These are phyloP conservation scores for Nephelium lappaceum DNA, from an alignment of 345 rosid species.

Conservation along the genomic window DNA sequence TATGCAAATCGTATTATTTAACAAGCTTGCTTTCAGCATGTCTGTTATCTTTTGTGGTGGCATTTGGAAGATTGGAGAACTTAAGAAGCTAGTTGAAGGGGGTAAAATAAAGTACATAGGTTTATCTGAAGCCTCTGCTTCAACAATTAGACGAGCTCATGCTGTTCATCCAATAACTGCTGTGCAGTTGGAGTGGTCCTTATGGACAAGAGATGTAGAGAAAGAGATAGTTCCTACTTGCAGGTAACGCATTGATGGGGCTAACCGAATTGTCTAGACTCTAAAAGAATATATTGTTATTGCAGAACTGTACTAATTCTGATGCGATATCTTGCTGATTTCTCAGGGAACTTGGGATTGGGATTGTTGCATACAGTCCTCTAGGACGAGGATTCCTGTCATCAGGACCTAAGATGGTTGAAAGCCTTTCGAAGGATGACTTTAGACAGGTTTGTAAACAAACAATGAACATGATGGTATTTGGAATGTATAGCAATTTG, in stretches of 20 bases:
- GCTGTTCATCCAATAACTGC: conserved; percentile 77
- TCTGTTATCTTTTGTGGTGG: background rate
- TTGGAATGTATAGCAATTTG: no score
- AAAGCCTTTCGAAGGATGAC: no score
- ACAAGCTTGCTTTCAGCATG: background rate
- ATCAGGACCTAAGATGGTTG: no score
- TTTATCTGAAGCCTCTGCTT: conserved; percentile 76
- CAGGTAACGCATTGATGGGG: conserved; percentile 40
- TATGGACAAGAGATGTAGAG: conserved; percentile 83
- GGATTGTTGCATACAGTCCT: conserved; percentile 74
- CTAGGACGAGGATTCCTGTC: no score
- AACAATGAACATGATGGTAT: no score
- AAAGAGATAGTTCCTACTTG: conserved; percentile 49
- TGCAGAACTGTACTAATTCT: background rate
- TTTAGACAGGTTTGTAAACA: no score
- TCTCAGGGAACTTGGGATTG: conserved; percentile 71
- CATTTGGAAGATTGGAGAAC: conserved; percentile 46
- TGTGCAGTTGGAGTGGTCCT: conserved; percentile 77
- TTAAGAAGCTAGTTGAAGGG: conserved; percentile 73
- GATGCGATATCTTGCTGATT: background rate
- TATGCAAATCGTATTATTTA: no score
- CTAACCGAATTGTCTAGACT: background rate
- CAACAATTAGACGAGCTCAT: conserved; percentile 81
- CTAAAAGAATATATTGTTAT: background rate
- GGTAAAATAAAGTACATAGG: conserved; percentile 77